Conservation (phyloP, 129 eudicot species). For the Apium graveolens region DNA sequence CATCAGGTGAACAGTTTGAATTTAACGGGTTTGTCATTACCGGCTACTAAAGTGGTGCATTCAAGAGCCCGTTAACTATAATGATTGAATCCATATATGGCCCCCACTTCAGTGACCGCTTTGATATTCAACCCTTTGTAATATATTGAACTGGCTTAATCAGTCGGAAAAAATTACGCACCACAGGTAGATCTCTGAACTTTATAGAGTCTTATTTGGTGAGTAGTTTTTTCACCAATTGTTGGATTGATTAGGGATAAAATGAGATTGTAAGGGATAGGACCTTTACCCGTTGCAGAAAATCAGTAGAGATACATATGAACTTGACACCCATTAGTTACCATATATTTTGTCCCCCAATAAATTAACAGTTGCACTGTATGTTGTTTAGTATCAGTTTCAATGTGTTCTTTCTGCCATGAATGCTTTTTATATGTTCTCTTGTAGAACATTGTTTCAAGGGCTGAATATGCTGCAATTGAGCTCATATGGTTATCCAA, state of each 20-base stretch:
- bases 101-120: too few species aligned
- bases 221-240: neutral
- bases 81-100: too few species aligned
- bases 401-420: neutral
- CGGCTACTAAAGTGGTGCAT: too few species aligned
- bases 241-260: neutral
- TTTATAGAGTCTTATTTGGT: neutral
- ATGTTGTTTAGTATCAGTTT: neutral
- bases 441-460: neutral
- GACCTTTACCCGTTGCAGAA: neutral
- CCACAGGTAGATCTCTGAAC: neutral
- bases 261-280: neutral
- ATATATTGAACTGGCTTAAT: neutral
- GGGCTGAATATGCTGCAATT: neutral
- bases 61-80: too few species aligned
- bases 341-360: neutral
- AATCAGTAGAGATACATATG: neutral
- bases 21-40: too few species aligned
- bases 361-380: neutral
- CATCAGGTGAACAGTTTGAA: too few species aligned
- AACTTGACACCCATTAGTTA: neutral
- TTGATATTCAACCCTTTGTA: neutral
- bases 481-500: neutral
- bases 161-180: neutral
- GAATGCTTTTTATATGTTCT: neutral